A percentile compares a stretch with the other conserved stretches of the same genome.
These are phyloP conservation scores for Polytrichum commune DNA, from an alignment of 225 moss, liverwort and hornwort species.

Conservation along the genomic window DNA sequence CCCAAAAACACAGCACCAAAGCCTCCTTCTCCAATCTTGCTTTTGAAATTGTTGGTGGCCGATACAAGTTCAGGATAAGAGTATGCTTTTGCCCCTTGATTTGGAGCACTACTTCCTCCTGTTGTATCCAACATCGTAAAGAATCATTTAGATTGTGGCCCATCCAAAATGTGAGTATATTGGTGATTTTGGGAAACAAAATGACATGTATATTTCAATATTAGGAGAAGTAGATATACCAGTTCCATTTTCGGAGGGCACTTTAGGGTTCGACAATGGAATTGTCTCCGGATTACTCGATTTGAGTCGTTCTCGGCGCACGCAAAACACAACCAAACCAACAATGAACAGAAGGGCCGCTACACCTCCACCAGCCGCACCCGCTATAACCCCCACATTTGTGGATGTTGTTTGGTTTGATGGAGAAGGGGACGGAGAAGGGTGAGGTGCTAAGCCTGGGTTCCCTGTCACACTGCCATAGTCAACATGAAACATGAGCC, in stretches of 20 bases:
- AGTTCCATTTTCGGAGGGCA: background rate
- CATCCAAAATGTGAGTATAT: too few species aligned
- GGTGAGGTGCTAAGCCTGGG: background rate
- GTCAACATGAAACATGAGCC: too few species aligned
- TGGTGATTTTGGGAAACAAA: too few species aligned
- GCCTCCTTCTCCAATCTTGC: constrained; percentile 37
- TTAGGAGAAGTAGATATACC: background rate
- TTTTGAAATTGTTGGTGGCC: constrained; percentile 31
- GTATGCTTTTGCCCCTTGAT: constrained; percentile 17
- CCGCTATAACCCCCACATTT: constrained; percentile 19
- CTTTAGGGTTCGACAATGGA: background rate
- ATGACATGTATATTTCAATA: too few species aligned
- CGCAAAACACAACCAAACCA: background rate
- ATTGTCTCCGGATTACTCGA: background rate
- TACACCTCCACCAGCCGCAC: constrained; percentile 21
- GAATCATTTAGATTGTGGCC: too few species aligned
- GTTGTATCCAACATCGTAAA: background rate
- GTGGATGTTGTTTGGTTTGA: background rate
- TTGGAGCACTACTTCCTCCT: background rate
- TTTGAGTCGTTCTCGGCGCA: background rate
- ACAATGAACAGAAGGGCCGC: constrained; percentile 4
- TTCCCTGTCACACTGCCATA: background rate
- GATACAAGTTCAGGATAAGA: constrained; percentile 12
- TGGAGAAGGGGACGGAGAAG: background rate
- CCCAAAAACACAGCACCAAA: constrained; percentile 49